Percentiles rank a stretch among this genome's conserved stretches.
Conservation (phyloP, 805 yeast species). For the Candida sonorensis region DNA sequence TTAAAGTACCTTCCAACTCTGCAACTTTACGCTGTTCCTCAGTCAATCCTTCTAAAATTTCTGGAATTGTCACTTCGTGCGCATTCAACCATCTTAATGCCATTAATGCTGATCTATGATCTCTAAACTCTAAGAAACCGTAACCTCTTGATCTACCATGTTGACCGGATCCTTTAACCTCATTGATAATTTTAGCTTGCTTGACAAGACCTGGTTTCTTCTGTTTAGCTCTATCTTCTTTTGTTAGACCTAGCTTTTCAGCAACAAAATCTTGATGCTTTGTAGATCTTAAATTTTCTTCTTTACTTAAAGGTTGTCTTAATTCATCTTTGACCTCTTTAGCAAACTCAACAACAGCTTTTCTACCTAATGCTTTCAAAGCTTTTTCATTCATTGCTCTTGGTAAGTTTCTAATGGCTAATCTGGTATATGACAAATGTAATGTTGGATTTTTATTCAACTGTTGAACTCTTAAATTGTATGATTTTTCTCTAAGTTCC, state of each 20-base stretch:
- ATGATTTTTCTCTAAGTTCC: conserved; percentile 84
- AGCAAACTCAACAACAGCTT: conserved; percentile 92
- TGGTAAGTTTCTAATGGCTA: conserved; percentile 91
- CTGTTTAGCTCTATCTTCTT: conserved; percentile 45
- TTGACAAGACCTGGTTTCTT: conserved; percentile 86
- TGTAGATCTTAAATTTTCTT: conserved; percentile 76
- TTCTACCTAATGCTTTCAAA: conserved; percentile 85
- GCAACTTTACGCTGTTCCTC: conserved; percentile 60
- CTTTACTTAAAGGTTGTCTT: conserved; percentile 84
- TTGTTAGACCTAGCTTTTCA: conserved; percentile 30
- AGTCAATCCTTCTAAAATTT: conserved; percentile 60
- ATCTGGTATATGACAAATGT: conserved; percentile 89
- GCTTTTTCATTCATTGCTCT: conserved; percentile 86
- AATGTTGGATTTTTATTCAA: conserved; percentile 84
- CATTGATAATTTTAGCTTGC: conserved; percentile 90
- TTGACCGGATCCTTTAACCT: conserved; percentile 82
- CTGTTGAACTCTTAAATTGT: conserved; percentile 79
- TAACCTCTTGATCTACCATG: conserved; percentile 93
- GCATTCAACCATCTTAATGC: conserved; percentile 96
- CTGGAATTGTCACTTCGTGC: conserved; percentile 69
- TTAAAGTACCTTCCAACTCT: conserved; percentile 41
- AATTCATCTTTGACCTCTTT: conserved; percentile 68
- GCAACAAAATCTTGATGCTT: conserved; percentile 44
- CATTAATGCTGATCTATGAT: conserved; percentile 90
- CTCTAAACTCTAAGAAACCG: conserved; percentile 90